Evolutionary conservation across 139 green algal genomes (phyloP), one percentile per base, ranked within the genome.

Genomic region (Diplosphaera chodatii): DNA sequence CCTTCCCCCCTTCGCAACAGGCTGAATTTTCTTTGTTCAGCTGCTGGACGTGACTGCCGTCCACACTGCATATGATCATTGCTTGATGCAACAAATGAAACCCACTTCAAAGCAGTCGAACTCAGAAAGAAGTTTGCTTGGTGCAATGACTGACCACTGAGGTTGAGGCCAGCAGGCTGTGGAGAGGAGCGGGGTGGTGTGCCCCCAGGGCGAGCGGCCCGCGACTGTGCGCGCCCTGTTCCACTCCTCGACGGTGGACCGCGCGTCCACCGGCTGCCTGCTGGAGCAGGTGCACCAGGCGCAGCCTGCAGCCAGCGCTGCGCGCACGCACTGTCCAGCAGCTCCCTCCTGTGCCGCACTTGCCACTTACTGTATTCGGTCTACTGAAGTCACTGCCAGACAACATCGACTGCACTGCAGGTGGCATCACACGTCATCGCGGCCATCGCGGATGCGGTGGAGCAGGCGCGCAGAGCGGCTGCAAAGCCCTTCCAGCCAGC

Each of bases 211-310:
- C 20, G 33, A 63, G 31, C 66, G 55, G 30, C 28, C 86, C 0
- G 15, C 68, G 21, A 72, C 71, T 55, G 70, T 81, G 64, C 72
- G 78, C 63, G 40, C 72, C 55, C 76, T 91, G 4, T 89, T 91
- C 72, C 80, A 85, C 63, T 71, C 69, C 64, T 72, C 72, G 32
- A 75, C 70, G 0, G 55, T n/a, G 33, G 25, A 59, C 23, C 71
- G 48, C 29, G 75, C 77, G 32, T 71, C 73, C 71, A 68, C 72
- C 2, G 82, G 81, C 48, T 90, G 83, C 76, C 71, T 90, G 66
- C 76, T 90, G 64, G 78, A 85, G 28, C 81, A 86, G 59, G 65
- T 83, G 22, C 62, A 28, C 27, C 30, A 48, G n/a, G n/a, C n/a
- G n/a, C n/a, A n/a, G n/a, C n/a, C n/a, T n/a, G n/a, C n/a, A n/a